Evolutionary conservation across 139 green algal species (phyloP), one percentile per base, ranked within the genome.

Genomic region (Pleodorina starrii): DNA sequence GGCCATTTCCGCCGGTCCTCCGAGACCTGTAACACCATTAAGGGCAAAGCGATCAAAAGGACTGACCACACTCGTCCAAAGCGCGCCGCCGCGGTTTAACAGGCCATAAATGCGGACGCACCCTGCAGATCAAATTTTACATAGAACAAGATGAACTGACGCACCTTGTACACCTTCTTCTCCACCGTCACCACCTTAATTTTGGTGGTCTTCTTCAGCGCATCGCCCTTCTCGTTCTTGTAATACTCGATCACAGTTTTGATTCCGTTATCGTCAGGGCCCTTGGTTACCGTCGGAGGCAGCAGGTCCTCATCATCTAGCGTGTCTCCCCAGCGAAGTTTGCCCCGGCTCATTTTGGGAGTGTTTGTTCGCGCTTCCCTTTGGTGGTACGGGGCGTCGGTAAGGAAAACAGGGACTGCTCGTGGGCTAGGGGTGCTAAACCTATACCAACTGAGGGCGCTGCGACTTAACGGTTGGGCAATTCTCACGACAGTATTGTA

Each of bases 151-250:
- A n/a, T n/a, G 14, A 32, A 3, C n/a, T 27, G 17, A 25, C 91
- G 69, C 54, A 97, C 96, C 94, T 97, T 93, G 92, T 98, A 99
- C 0, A 97, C 96, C 88, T 98, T 97, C 94, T 97, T 98, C 90
- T 99, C 96, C 72, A 99, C 95, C 27, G 96, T 96, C 25, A 96
- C 91, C n/a, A 98, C 90, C 83, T 96, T 94, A n/a, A 94, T 92
- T 79, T 98, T 98, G 66, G 93, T 98, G n/a, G 94, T 97, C 44
- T 95, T 93, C 91, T 99, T 99, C 17, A 99, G 90, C 23, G 95
- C 94, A 71, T 99, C 96, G 17, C 96, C 97, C 76, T 98, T 98
- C 3, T 99, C 97, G 82, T 98, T 99, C 48, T 95, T 94, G 50
- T 89, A 96, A 88, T 99, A 99, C 78, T 99, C 97, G 5, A 97